Conservation (phyloP, 331 rosid species). For the Saraca asoca region DNA sequence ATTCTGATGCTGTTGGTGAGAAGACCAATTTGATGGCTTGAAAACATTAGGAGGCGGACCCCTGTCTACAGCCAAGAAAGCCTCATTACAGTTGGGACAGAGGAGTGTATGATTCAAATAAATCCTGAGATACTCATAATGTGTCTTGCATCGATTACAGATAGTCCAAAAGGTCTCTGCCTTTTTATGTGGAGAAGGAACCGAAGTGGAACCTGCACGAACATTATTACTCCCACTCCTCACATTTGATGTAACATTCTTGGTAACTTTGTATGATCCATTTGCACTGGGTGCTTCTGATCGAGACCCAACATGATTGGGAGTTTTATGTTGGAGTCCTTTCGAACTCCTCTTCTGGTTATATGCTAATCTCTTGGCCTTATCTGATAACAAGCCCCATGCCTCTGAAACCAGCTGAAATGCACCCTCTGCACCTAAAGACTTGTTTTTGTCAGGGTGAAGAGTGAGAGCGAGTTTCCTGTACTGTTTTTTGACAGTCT, state of each 20-base stretch:
- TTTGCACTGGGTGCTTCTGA: slow-evolving; percentile 54
- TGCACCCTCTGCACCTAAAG: slow-evolving; percentile 81
- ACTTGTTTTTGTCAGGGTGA: slow-evolving; percentile 81
- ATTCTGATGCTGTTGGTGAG: slow-evolving; percentile 60
- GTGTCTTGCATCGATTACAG: slow-evolving; percentile 82
- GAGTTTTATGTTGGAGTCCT: slow-evolving; percentile 46
- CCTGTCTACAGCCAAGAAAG: slow-evolving; percentile 79
- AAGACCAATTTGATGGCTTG: slow-evolving; percentile 69
- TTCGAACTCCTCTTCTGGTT: slow-evolving; percentile 66
- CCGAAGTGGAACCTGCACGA: slow-evolving; percentile 40
- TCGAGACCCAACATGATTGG: slow-evolving; percentile 49
- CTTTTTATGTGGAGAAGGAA: slow-evolving; percentile 55
- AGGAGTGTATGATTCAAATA: slow-evolving; percentile 84
- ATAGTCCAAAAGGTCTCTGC: slow-evolving; percentile 90
- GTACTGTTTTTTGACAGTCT: slow-evolving; percentile 68
- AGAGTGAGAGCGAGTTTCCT: slow-evolving; percentile 71
- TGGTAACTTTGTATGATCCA: slow-evolving; percentile 52
- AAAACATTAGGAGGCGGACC: slow-evolving; percentile 83
- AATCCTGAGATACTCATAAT: slow-evolving; percentile 84
- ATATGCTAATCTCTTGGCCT: slow-evolving; percentile 64
- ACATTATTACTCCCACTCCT: slow-evolving; percentile 50
- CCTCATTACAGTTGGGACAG: slow-evolving; percentile 87
- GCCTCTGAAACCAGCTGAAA: slow-evolving; percentile 79
- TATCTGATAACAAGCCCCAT: slow-evolving; percentile 78
- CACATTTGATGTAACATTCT: slow-evolving; percentile 50